These are phyloP conservation scores for Sextonia rubra DNA, from an alignment of 164 flowering plant genomes.

Conservation along the genomic window DNA sequence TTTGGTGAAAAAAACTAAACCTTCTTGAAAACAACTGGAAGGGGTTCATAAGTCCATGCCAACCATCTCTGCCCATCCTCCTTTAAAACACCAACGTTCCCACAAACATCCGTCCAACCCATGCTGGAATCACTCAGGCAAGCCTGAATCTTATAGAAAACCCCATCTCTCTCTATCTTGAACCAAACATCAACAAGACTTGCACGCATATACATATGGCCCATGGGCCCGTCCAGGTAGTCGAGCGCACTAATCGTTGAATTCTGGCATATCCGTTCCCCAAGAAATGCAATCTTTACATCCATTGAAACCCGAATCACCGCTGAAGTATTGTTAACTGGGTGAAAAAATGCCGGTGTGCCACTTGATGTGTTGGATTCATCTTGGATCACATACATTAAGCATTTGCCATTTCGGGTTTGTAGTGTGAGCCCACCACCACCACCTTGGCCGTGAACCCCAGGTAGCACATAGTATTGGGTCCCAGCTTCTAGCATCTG, in stretches of 20 bases:
- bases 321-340: background rate
- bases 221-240: conserved; percentile 1
- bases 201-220: conserved; percentile 16
- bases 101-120: conserved; percentile 8
- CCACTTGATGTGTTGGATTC: conserved; percentile 9
- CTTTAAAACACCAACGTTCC: conserved; percentile 12
- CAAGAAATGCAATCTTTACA: conserved; percentile 19
- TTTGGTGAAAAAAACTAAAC: background rate
- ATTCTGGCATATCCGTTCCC: conserved; percentile 20
- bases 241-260: conserved; percentile 20
- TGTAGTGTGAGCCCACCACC: conserved; percentile 26
- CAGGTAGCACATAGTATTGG: conserved; percentile 20
- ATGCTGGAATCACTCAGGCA: conserved; percentile 13
- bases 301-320: conserved; percentile 9
- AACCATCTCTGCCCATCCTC: conserved; percentile 17
- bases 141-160: conserved; percentile 15
- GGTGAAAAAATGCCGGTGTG: conserved; percentile 14
- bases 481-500: conserved; percentile 8
- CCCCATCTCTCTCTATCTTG: conserved; percentile 21
- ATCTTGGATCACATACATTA: conserved; percentile 15
- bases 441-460: conserved; percentile 7
- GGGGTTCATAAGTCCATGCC: conserved; percentile 7
- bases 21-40: conserved; percentile 14
- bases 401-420: conserved; percentile 13
- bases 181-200: conserved; percentile 21